Percentiles rank a stretch among this genome's conserved stretches.
These are phyloP conservation scores for Reutealis trisperma DNA, from an alignment of 345 rosid species.

Conservation along the genomic window DNA sequence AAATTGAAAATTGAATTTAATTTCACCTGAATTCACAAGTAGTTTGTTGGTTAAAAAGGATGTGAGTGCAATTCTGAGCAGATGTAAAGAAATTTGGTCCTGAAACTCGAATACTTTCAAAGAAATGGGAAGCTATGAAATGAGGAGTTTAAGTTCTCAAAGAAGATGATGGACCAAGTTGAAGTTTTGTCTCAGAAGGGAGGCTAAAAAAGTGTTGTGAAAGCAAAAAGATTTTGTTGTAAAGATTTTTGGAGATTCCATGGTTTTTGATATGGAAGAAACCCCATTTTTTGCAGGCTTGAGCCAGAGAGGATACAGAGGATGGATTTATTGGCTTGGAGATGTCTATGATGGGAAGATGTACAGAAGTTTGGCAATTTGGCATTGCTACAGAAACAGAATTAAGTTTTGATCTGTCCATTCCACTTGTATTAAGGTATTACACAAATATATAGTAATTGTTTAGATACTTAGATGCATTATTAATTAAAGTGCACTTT, in stretches of 20 bases:
- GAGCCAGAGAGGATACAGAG: slow-evolving; percentile 22
- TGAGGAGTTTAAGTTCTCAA: slow-evolving; percentile 37
- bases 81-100: slow-evolving; percentile 42
- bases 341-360: slow-evolving; percentile 40
- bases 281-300: slow-evolving; percentile 45
- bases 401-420: slow-evolving; percentile 2
- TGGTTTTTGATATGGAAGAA: slow-evolving; percentile 45
- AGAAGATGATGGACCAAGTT: slow-evolving; percentile 39
- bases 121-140: slow-evolving; percentile 52
- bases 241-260: slow-evolving; percentile 39
- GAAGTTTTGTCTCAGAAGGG: slow-evolving; percentile 31
- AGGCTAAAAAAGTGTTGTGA: slow-evolving; percentile 34
- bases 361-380: slow-evolving; percentile 22
- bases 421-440: neutral
- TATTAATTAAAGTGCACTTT: neutral
- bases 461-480: neutral
- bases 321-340: slow-evolving; percentile 33
- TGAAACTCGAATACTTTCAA: slow-evolving; percentile 37
- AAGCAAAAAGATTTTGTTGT: slow-evolving; percentile 20
- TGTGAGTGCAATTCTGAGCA: slow-evolving; percentile 32
- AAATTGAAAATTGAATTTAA: neutral
- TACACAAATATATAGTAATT: neutral
- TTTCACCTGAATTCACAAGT: slow-evolving; percentile 35
- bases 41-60: slow-evolving; percentile 16
- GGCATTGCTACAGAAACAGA: slow-evolving; percentile 11